Evolutionary conservation across 106 monocot species (phyloP).

Genomic region (Phalaenopsis aphrodite): DNA sequence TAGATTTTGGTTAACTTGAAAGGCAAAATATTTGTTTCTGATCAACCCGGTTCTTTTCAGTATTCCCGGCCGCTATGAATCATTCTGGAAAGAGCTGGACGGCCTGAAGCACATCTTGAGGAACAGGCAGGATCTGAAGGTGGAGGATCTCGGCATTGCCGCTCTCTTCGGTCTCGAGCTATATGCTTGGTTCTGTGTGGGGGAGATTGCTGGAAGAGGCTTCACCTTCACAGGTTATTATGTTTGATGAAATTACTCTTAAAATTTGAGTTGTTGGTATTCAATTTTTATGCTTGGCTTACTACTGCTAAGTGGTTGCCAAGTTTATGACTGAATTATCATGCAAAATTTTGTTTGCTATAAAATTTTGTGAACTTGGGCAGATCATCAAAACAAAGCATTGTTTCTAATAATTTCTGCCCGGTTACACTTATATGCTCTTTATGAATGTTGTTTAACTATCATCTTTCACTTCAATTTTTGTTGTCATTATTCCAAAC

Average conservation of each 20-base stretch:
- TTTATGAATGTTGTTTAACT: neutral
- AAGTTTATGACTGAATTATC: neutral
- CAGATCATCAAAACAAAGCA: neutral
- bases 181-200: conserved; percentile 21
- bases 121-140: conserved; percentile 19
- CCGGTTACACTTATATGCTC: neutral
- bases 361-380: neutral
- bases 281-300: neutral
- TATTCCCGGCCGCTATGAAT: conserved; percentile 8
- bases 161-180: conserved; percentile 15
- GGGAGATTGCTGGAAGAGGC: conserved; percentile 20
- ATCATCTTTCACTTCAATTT: too few relatives aligned
- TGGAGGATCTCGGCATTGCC: conserved; percentile 19
- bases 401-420: neutral
- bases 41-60: conserved; percentile 1
- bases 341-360: neutral
- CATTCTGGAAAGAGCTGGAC: conserved; percentile 21
- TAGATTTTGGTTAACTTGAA: too few relatives aligned
- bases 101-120: conserved; percentile 11
- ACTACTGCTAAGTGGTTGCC: neutral
- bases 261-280: neutral
- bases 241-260: conserved; percentile 2
- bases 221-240: conserved; percentile 22
- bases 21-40: too few relatives aligned
- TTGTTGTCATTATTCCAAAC: too few relatives aligned